Evolutionary conservation across 1,284 basidiomycete genomes (phyloP).

Genomic region (Trametes pubescens): DNA sequence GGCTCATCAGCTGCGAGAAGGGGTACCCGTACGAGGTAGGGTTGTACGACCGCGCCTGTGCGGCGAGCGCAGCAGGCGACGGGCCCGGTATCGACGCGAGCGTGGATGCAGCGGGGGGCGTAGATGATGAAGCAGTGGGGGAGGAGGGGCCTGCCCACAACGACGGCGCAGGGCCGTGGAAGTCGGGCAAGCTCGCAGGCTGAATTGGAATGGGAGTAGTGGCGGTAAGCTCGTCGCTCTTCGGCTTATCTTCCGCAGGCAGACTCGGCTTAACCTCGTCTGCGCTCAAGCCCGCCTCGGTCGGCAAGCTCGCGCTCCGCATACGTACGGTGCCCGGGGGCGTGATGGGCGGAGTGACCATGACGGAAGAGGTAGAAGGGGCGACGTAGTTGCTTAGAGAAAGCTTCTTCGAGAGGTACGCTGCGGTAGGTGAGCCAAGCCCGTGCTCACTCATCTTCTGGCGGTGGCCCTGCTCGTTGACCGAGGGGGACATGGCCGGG

Average conservation of each 20-base stretch:
- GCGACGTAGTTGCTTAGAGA: conserved; percentile 59
- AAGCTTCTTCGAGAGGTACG: conserved; percentile 47
- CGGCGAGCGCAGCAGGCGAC: conserved; percentile 24
- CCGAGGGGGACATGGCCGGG: conserved; percentile 29
- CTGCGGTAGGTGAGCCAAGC: conserved; percentile 30
- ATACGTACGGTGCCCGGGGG: conserved; percentile 33
- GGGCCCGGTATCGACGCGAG: conserved; percentile 29
- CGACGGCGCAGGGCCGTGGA: conserved; percentile 5
- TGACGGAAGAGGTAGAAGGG: conserved; percentile 20
- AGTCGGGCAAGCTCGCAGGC: conserved; percentile 15
- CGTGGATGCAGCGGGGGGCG: conserved; percentile 18
- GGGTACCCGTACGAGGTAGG: conserved; percentile 24
- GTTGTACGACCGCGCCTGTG: conserved; percentile 19
- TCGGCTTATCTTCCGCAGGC: conserved; percentile 15
- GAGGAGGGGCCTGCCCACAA: conserved; percentile 24
- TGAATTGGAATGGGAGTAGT: not conserved
- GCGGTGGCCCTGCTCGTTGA: conserved; percentile 21
- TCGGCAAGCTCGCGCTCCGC: conserved; percentile 32
- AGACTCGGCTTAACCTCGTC: conserved; percentile 28
- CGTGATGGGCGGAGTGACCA: conserved; percentile 42
- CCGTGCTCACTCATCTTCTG: conserved; percentile 28
- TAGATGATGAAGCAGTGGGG: conserved; percentile 21
- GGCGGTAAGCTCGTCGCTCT: not conserved
- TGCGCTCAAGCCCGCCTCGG: conserved; percentile 27
- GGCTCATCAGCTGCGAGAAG: conserved; percentile 34